phyloP scores from a whole-genome alignment of 805 yeast genomes.

The Starmerella cellae region DNA sequence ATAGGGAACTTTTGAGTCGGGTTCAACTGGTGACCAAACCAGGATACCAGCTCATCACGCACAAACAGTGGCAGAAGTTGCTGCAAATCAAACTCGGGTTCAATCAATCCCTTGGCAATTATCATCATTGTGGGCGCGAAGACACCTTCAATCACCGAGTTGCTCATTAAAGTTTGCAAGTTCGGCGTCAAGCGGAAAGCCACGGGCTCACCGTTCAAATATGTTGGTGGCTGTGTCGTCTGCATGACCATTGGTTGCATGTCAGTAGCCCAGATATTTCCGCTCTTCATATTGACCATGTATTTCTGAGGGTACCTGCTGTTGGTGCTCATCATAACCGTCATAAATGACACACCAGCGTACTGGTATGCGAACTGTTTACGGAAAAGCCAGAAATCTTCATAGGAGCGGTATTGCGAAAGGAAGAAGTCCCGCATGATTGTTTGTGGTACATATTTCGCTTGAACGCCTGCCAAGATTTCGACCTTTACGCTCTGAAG shows the following conservation, averaged over 20 bases:
- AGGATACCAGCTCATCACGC: conserved; percentile 85
- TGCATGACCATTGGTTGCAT: conserved; percentile 59
- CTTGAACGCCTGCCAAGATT: conserved; percentile 78
- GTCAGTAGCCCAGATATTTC: conserved; percentile 85
- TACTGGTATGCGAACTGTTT: conserved; percentile 90
- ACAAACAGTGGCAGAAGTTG: conserved; percentile 88
- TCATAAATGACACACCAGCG: conserved; percentile 82
- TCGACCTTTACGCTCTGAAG: conserved; percentile 78
- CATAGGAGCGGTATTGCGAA: conserved; percentile 57
- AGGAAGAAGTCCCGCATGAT: conserved; percentile 69
- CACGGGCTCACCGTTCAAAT: conserved; percentile 81
- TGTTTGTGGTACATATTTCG: conserved; percentile 71
- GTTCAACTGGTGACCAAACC: conserved; percentile 46
- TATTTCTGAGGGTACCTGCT: conserved; percentile 90
- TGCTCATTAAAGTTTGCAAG: conserved; percentile 85
- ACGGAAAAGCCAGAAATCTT: conserved; percentile 94
- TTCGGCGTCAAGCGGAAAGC: conserved; percentile 96
- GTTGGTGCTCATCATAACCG: conserved; percentile 88
- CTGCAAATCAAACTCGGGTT: conserved; percentile 84
- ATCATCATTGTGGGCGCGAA: conserved; percentile 71
- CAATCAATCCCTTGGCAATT: conserved; percentile 77
- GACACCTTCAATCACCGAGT: conserved; percentile 84
- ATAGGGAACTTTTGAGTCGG: conserved; percentile 65
- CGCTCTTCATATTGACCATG: conserved; percentile 65
- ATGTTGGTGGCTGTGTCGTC: conserved; percentile 58